A percentile compares a stretch with the other conserved stretches of the same genome.
Conservation (phyloP, 805 yeast species). For the Danielia reshetovae region DNA sequence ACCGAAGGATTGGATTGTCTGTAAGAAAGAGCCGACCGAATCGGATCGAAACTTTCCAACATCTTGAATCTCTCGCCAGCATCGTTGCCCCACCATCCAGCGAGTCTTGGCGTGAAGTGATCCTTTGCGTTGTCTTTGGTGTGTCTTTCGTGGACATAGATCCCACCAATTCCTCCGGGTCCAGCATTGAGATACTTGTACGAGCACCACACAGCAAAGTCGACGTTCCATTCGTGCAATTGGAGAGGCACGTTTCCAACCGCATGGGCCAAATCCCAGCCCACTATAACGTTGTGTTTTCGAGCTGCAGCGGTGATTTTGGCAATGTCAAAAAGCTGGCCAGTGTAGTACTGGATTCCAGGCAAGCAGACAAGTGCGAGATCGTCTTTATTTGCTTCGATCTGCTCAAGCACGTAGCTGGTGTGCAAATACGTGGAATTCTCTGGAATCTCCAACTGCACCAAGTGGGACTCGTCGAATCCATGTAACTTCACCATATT, state of each 20-base stretch:
- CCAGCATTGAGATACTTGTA: slow-evolving; percentile 90
- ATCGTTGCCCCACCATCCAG: slow-evolving; percentile 98
- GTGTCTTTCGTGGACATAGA: slow-evolving; percentile 63
- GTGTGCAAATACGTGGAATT: slow-evolving; percentile 58
- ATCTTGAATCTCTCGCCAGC: slow-evolving; percentile 67
- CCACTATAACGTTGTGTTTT: slow-evolving; percentile 51
- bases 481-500: slow-evolving; percentile 68
- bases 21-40: slow-evolving; percentile 81
- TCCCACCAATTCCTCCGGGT: slow-evolving; percentile 90
- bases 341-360: slow-evolving; percentile 90
- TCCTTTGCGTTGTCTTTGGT: slow-evolving; percentile 26
- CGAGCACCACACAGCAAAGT: slow-evolving; percentile 93
- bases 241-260: slow-evolving; percentile 78
- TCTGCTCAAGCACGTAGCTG: slow-evolving; percentile 53
- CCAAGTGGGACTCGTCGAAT: slow-evolving; percentile 45
- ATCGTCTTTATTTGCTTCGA: slow-evolving; percentile 54
- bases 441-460: slow-evolving; percentile 59
- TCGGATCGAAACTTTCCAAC: slow-evolving; percentile 76
- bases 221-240: slow-evolving; percentile 86
- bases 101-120: slow-evolving; percentile 59
- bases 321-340: slow-evolving; percentile 76
- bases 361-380: slow-evolving; percentile 76
- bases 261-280: slow-evolving; percentile 97
- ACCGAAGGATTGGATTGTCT: slow-evolving; percentile 91
- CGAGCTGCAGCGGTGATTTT: slow-evolving; percentile 66